Conservation (phyloP, 208 protist genomes). For the Lotmaria passim region DNA sequence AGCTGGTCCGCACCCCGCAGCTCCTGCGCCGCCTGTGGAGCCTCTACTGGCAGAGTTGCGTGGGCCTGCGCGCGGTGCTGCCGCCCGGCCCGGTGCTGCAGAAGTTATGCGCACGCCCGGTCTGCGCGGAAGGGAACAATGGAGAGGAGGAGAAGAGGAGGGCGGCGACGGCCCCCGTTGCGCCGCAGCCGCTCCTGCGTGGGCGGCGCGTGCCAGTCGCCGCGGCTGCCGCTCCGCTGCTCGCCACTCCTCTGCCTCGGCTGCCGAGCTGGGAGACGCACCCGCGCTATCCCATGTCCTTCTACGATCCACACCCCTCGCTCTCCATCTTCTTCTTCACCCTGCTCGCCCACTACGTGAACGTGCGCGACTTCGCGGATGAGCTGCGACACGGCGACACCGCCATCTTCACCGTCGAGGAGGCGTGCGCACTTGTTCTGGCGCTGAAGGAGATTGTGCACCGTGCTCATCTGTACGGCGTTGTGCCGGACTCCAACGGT, state of each 20-base stretch:
- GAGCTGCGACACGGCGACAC: slow-evolving; percentile 44
- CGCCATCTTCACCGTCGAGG: slow-evolving; percentile 40
- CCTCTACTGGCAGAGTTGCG: slow-evolving; percentile 61
- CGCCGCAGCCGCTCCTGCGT: neutral
- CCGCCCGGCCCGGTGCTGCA: slow-evolving; percentile 22
- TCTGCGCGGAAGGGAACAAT: no score
- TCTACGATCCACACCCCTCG: slow-evolving; percentile 73
- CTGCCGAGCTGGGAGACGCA: slow-evolving; percentile 33
- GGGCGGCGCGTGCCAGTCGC: slow-evolving; percentile 15
- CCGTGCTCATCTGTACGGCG: slow-evolving; percentile 73
- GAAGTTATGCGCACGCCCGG: slow-evolving; percentile 26
- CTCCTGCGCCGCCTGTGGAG: slow-evolving; percentile 73
- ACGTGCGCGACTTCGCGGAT: slow-evolving; percentile 69
- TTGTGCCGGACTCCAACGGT: slow-evolving; percentile 62
- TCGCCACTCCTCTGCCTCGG: slow-evolving; percentile 14
- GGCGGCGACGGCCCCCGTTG: neutral
- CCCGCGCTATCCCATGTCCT: slow-evolving; percentile 37
- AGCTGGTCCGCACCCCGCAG: slow-evolving; percentile 54
- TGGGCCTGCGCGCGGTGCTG: slow-evolving; percentile 39
- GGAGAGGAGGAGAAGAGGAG: slow-evolving; percentile 3
- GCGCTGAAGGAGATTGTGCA: slow-evolving; percentile 77
- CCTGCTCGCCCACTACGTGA: slow-evolving; percentile 76
- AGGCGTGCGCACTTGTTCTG: slow-evolving; percentile 69
- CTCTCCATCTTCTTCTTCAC: slow-evolving; percentile 81
- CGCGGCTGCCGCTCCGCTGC: neutral